These are phyloP conservation scores for Roridomyces roridus DNA, from an alignment of 768 basidiomycete species.

Conservation along the genomic window DNA sequence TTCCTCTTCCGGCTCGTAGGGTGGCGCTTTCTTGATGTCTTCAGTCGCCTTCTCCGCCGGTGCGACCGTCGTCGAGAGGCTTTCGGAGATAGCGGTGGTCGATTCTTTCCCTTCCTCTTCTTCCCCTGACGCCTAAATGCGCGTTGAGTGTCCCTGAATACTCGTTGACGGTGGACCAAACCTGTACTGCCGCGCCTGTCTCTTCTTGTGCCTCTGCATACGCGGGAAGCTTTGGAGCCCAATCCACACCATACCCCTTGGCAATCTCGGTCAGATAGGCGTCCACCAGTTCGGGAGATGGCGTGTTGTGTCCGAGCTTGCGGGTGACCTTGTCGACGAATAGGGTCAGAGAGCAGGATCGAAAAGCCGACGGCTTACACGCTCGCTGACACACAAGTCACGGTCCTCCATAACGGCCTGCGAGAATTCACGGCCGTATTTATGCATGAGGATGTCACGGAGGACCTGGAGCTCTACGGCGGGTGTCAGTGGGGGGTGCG, in stretches of 20 bases:
- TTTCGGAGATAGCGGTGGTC: slow-evolving; percentile 34
- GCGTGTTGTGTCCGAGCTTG: slow-evolving; percentile 76
- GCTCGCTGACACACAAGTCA: slow-evolving; percentile 79
- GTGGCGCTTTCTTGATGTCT: slow-evolving; percentile 30
- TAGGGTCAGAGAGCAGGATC: slow-evolving; percentile 1
- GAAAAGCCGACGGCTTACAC: slow-evolving; percentile 56
- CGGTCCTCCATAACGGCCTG: slow-evolving; percentile 86
- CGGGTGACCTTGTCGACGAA: slow-evolving; percentile 62
- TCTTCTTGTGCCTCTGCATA: slow-evolving; percentile 26
- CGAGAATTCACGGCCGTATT: slow-evolving; percentile 92
- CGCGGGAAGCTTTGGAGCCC: slow-evolving; percentile 48
- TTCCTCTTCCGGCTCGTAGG: slow-evolving; percentile 52
- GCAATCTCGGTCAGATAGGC: slow-evolving; percentile 91
- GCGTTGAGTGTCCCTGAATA: background rate
- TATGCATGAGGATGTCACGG: slow-evolving; percentile 94
- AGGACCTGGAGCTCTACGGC: slow-evolving; percentile 84
- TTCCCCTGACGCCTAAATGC: slow-evolving; percentile 26
- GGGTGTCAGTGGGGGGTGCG: slow-evolving; percentile 6
- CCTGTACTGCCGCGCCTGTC: slow-evolving; percentile 44
- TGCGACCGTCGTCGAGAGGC: slow-evolving; percentile 52
- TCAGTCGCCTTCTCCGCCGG: slow-evolving; percentile 46
- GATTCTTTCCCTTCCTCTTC: slow-evolving; percentile 27
- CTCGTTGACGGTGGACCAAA: slow-evolving; percentile 31
- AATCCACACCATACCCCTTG: slow-evolving; percentile 80
- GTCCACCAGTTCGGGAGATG: slow-evolving; percentile 78